phyloP scores from a whole-genome alignment of 306 rosid genomes.

The Senna tora region DNA sequence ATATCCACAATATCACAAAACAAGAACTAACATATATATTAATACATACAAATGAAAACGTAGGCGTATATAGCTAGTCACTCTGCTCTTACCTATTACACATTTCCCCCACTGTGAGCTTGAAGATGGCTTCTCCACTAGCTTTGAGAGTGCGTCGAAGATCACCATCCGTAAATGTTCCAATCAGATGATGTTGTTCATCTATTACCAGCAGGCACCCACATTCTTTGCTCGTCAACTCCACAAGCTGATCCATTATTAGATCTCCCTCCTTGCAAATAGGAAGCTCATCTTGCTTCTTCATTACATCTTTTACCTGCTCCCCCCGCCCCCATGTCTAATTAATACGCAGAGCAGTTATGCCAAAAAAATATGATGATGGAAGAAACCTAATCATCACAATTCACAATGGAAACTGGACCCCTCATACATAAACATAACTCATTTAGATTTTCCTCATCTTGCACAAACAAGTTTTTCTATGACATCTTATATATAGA shows the following conservation, averaged over 20 bases:
- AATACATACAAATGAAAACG: background rate
- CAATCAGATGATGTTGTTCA: slow-evolving; percentile 57
- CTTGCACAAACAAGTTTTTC: background rate
- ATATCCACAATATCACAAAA: background rate
- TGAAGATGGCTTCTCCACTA: slow-evolving; percentile 83
- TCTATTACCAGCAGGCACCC: slow-evolving; percentile 89
- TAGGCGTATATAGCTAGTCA: background rate
- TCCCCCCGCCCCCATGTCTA: no score
- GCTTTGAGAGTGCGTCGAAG: slow-evolving; percentile 93
- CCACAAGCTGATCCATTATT: slow-evolving; percentile 88
- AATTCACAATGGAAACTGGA: no score
- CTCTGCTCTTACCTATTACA: slow-evolving; percentile 62
- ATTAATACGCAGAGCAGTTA: no score
- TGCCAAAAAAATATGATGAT: no score
- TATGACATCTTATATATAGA: no score
- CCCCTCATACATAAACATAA: no score
- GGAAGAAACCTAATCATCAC: no score
- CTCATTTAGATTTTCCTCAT: no score
- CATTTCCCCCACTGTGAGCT: slow-evolving; percentile 84
- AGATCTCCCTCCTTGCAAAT: slow-evolving; percentile 77
- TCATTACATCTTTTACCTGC: slow-evolving; percentile 91
- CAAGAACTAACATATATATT: background rate
- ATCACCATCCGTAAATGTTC: slow-evolving; percentile 95
- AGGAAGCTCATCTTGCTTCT: slow-evolving; percentile 88
- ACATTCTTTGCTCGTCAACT: slow-evolving; percentile 84